Evolutionary conservation across 2,329 filamentous ascomycete species (phyloP).

Genomic region (Pseudogymnoascus destructans): DNA sequence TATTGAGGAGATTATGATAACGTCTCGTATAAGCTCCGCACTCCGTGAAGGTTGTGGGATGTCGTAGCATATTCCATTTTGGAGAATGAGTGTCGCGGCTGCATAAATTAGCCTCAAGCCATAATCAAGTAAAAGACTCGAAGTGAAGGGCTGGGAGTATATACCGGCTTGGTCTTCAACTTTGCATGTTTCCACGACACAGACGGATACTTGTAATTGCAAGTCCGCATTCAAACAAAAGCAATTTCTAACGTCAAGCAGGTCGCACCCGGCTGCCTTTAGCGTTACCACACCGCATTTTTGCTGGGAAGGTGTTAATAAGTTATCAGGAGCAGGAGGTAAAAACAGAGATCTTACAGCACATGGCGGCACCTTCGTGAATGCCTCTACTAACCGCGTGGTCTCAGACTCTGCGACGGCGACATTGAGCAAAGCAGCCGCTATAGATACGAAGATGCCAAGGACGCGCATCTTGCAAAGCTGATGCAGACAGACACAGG

Average conservation of each 20-base stretch:
- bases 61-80: constrained; percentile 14
- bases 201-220: constrained; percentile 11
- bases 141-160: neutral
- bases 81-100: constrained; percentile 9
- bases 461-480: constrained; percentile 5
- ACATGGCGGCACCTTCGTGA: constrained; percentile 6
- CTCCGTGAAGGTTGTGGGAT: constrained; percentile 13
- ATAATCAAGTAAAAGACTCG: neutral
- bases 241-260: constrained; percentile 11
- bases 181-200: constrained; percentile 13
- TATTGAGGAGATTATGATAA: constrained; percentile 12
- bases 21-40: constrained; percentile 12
- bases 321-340: neutral
- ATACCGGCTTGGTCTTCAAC: constrained; percentile 15
- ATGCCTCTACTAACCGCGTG: neutral
- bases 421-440: neutral
- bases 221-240: constrained; percentile 15
- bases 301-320: neutral
- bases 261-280: neutral
- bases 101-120: neutral
- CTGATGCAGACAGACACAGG: constrained; percentile 3
- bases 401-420: neutral
- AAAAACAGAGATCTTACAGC: neutral
- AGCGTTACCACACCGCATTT: neutral
- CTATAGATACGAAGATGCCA: neutral